Evolutionary conservation across 306 rosid species (phyloP).

Genomic region (Quercus bicolor): DNA sequence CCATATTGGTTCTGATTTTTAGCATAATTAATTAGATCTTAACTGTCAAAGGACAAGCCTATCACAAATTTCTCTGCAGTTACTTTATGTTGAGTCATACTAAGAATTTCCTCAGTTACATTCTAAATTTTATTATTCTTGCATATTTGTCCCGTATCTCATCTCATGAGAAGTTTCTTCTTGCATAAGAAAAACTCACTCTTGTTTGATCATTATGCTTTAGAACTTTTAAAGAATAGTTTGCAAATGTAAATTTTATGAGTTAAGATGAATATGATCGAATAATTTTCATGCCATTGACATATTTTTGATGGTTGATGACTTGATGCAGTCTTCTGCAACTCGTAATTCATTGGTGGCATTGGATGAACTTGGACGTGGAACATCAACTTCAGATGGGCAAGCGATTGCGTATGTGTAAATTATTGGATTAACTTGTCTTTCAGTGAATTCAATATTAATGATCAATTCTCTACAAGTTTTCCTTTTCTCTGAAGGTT

Average conservation of each 20-base stretch:
- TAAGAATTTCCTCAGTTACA: background rate
- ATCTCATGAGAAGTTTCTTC: background rate
- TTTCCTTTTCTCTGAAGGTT: background rate
- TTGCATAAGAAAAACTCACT: background rate
- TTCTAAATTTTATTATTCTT: background rate
- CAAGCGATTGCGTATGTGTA: conserved; percentile 93
- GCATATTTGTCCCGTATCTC: background rate
- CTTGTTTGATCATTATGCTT: background rate
- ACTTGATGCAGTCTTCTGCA: conserved; percentile 62
- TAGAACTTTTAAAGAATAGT: background rate
- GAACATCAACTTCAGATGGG: conserved; percentile 97
- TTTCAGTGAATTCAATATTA: conserved; percentile 1
- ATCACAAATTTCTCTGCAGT: background rate
- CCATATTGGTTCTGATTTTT: background rate
- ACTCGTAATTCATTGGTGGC: conserved; percentile 77
- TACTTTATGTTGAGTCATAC: background rate
- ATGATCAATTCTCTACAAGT: conserved; percentile 2
- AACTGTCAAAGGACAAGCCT: background rate
- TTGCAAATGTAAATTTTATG: background rate
- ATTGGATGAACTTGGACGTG: conserved; percentile 98
- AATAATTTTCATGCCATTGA: background rate
- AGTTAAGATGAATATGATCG: background rate
- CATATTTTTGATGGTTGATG: conserved; percentile 21
- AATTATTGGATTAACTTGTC: conserved; percentile 8
- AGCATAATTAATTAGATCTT: background rate